Base-by-base conservation (phyloP, 1,284 basidiomycete species). In the Ganoderma lingzhi region DNA sequence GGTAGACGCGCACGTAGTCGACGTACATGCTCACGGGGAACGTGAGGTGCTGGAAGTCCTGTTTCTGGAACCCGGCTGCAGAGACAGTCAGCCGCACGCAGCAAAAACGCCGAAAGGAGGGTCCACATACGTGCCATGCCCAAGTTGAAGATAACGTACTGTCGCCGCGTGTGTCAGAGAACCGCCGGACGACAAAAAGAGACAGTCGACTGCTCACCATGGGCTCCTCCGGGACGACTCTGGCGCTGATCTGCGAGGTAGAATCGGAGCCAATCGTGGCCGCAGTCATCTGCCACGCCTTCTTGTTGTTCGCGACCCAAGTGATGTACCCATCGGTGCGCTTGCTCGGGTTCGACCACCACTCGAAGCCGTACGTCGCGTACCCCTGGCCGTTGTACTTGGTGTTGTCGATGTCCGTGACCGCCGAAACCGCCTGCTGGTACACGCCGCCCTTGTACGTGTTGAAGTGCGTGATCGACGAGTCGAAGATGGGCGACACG, bases 1-100 rank as follows among this genome's bases (percentile, higher is more conserved):
- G 93, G 73, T 95, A 95, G 58, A 95, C 84, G 44, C 93, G 89
- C 19, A 95, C 84, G 73, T 94, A 94, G 78, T 95, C 93, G 66
- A 95, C 80, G 72, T 87, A 88, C 90, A 94, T 93, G 73, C 83
- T 81, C 30, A 83, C 80, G 1, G 93, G 93, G 83, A 95, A 95
- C 64, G 80, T 74, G 55, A 94, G 78, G 75, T 92, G 82, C 71
- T 84, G 84, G 77, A 85, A 93, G 79, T 94, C 91, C 73, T 88
- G 88, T 59, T 77, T 74, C 78, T 94, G 92, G 83, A 94, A 94
- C 44, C 83, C 83, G 17, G 88, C 84, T 85, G 35, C 8, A 39
- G 35, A n/a, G 30, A 56, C 53, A 30, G 45, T 65, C n/a, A 68
- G 62, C 63, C 30, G 66, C 62, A 15, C 1, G 6, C 15, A 9